Conservation (phyloP, 306 rosid genomes). For the Senna siamea region DNA sequence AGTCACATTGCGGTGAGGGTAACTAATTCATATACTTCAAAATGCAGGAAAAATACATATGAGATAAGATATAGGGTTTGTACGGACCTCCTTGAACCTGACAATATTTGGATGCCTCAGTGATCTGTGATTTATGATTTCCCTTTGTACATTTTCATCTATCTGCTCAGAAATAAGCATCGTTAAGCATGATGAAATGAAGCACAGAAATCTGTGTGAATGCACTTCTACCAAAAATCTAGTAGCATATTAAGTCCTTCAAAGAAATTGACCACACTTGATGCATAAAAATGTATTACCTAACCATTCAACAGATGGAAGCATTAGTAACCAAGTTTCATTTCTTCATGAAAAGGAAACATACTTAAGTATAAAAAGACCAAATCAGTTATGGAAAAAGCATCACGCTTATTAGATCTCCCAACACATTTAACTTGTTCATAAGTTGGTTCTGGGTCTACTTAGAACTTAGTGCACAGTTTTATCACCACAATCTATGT, state of each 20-base stretch:
- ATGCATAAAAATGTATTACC: background rate
- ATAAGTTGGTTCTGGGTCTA: background rate
- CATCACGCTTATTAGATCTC: background rate
- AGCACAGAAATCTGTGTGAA: background rate
- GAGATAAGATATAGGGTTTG: background rate
- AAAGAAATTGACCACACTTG: background rate
- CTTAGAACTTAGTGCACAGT: background rate
- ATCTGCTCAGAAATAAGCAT: slow-evolving; percentile 2
- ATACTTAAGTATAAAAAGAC: background rate
- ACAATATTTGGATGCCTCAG: slow-evolving; percentile 25
- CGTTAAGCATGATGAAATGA: background rate
- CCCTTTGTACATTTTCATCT: slow-evolving; percentile 28
- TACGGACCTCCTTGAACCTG: slow-evolving; percentile 23
- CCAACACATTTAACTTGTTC: too few species aligned
- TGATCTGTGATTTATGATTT: slow-evolving; percentile 28
- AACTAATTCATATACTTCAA: background rate
- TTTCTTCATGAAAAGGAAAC: background rate
- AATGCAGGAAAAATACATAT: background rate
- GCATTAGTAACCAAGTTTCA: background rate
- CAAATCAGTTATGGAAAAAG: background rate
- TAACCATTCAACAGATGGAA: background rate
- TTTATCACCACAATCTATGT: background rate
- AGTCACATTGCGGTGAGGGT: background rate
- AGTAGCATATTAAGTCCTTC: background rate
- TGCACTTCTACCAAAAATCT: background rate